phyloP scores from a whole-genome alignment of 805 yeast species.

The Tetrapisispora pingtungensis region DNA sequence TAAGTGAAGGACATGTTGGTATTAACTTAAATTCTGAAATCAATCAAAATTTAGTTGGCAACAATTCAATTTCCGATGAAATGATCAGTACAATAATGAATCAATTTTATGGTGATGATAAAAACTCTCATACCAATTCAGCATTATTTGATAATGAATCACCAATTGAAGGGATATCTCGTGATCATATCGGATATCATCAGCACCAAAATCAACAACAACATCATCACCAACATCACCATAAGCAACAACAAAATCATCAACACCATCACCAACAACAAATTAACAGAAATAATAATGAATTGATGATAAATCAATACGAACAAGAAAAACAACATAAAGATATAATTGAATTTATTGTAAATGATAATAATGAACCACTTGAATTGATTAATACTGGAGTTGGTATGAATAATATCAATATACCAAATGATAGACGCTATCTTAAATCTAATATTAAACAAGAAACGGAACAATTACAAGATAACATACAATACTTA shows the following conservation, averaged over 20 bases:
- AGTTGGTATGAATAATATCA: background rate
- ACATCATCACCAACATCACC: too few relatives aligned
- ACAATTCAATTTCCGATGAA: background rate
- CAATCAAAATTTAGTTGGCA: background rate
- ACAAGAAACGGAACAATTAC: background rate
- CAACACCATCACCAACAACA: background rate
- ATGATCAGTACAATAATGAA: background rate
- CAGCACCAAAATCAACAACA: too few relatives aligned
- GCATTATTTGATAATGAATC: background rate
- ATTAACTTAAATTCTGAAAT: background rate
- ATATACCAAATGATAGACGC: background rate
- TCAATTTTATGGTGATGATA: background rate
- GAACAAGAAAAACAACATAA: background rate
- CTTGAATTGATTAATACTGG: slow-evolving; percentile 1
- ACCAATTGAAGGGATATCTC: background rate
- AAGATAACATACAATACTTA: slow-evolving; percentile 1
- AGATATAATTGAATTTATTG: slow-evolving; percentile 1
- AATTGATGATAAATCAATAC: background rate
- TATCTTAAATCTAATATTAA: background rate
- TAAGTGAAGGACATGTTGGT: background rate
- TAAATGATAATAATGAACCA: background rate
- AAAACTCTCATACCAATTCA: background rate
- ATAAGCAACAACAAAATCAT: too few relatives aligned
- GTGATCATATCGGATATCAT: too few relatives aligned
- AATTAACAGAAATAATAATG: background rate